These are phyloP conservation scores for Podospora australis DNA, from an alignment of 495 filamentous ascomycete genomes.

Conservation along the genomic window DNA sequence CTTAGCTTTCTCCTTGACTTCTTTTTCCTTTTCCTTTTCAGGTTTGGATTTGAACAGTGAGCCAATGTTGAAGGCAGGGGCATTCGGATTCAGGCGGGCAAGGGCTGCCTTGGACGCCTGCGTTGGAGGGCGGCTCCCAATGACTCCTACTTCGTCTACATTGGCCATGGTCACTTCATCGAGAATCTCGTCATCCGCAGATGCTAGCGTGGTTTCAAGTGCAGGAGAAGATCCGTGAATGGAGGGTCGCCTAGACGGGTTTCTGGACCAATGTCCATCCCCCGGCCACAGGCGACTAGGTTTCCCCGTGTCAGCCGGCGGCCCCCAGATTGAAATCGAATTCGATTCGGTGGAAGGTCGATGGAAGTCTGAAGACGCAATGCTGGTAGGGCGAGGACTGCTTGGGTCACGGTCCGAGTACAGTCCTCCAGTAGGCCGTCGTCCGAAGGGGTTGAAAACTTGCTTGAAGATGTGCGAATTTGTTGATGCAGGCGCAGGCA, in stretches of 20 bases:
- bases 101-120: constrained; percentile 19
- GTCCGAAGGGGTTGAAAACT: constrained; percentile 59
- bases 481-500: constrained; percentile 26
- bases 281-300: constrained; percentile 40
- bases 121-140: constrained; percentile 41
- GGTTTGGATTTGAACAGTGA: constrained; percentile 37
- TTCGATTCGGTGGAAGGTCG: constrained; percentile 73
- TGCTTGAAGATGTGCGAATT: constrained; percentile 32
- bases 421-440: constrained; percentile 60
- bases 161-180: constrained; percentile 38
- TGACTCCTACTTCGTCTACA: constrained; percentile 43
- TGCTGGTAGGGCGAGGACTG: constrained; percentile 71
- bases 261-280: constrained; percentile 36
- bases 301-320: constrained; percentile 23
- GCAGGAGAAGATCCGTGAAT: constrained; percentile 44
- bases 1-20: constrained; percentile 21
- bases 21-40: constrained; percentile 34
- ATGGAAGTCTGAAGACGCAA: constrained; percentile 72
- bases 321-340: constrained; percentile 50
- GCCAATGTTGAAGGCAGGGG: constrained; percentile 45
- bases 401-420: constrained; percentile 60
- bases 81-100: constrained; percentile 44
- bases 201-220: constrained; percentile 43
- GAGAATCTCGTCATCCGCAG: constrained; percentile 44
- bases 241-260: constrained; percentile 41